Conservation (phyloP, 2,329 filamentous ascomycete species). For the Aspergillus aculeatinus region DNA sequence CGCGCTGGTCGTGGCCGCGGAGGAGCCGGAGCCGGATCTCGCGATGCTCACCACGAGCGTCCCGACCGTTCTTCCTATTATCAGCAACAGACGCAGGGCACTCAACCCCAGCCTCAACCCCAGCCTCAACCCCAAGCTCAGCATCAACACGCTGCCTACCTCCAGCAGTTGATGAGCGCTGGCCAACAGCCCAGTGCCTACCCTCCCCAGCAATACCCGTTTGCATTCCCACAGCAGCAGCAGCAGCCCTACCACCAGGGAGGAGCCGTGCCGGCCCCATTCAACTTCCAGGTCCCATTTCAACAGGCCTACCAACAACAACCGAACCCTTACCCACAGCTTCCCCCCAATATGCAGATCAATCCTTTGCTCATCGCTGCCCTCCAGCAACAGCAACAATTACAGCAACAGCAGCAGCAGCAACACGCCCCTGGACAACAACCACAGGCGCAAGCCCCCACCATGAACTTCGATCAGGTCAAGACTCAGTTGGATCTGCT, state of each 20-base stretch:
- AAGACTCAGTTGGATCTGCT: slow-evolving; percentile 44
- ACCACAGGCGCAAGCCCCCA: slow-evolving; percentile 25
- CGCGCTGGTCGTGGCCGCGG: slow-evolving; percentile 39
- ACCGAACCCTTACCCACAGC: slow-evolving; percentile 45
- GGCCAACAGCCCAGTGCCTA: slow-evolving; percentile 25
- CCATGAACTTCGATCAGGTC: slow-evolving; percentile 42
- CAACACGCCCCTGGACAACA: slow-evolving; percentile 25
- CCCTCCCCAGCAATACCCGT: slow-evolving; percentile 32
- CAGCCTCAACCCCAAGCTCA: slow-evolving; percentile 24
- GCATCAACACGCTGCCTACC: slow-evolving; percentile 4
- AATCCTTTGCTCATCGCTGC: slow-evolving; percentile 59
- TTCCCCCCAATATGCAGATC: slow-evolving; percentile 50
- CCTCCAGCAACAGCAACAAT: slow-evolving; percentile 46
- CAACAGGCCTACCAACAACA: slow-evolving; percentile 41
- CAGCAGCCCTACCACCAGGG: slow-evolving; percentile 29
- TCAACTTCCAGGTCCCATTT: slow-evolving; percentile 42
- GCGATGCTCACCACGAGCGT: slow-evolving; percentile 29
- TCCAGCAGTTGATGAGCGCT: slow-evolving; percentile 12
- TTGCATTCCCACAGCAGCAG: slow-evolving; percentile 23
- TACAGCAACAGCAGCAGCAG: slow-evolving; percentile 25
- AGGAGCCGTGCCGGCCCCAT: slow-evolving; percentile 28
- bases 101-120: slow-evolving; percentile 21
- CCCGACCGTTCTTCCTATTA: slow-evolving; percentile 31
- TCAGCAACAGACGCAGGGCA: slow-evolving; percentile 14
- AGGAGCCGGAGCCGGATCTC: slow-evolving; percentile 22